Percentiles rank a stretch among this genome's conserved stretches.
Conservation (phyloP, 2,329 filamentous ascomycete genomes). For the Hypoxylon sp. region DNA sequence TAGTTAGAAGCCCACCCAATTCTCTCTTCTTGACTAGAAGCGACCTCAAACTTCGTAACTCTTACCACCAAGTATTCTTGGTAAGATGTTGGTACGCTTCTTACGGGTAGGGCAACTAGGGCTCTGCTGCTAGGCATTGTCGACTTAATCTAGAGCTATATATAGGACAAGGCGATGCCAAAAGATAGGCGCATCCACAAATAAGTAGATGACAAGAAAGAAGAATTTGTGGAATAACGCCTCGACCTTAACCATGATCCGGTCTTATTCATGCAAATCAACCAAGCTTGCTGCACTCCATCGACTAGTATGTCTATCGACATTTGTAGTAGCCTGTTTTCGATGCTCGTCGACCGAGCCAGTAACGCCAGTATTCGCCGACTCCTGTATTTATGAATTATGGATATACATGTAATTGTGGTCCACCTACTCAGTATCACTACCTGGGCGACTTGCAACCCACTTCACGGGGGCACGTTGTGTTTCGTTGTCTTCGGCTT, state of each 20-base stretch:
- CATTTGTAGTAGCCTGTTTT: slow-evolving; percentile 1
- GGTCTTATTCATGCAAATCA: not conserved
- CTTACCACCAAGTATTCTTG: not conserved
- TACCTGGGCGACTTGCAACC: slow-evolving; percentile 54
- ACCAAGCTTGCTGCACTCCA: not conserved
- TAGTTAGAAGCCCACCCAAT: not conserved
- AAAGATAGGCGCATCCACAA: not conserved
- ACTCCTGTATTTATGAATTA: slow-evolving; percentile 4
- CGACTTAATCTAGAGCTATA: not conserved
- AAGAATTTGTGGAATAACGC: not conserved
- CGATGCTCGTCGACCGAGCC: not conserved
- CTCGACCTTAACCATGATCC: not conserved
- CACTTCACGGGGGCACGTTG: slow-evolving; percentile 54
- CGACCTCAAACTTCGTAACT: not conserved
- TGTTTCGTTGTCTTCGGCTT: slow-evolving; percentile 61
- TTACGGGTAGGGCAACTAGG: not conserved
- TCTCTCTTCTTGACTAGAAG: not conserved
- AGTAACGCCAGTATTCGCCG: slow-evolving; percentile 13
- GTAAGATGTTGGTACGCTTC: not conserved
- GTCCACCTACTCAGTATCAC: slow-evolving; percentile 42
- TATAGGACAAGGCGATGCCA: not conserved
- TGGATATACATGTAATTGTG: slow-evolving; percentile 19
- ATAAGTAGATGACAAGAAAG: not conserved
- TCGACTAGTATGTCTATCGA: not conserved
- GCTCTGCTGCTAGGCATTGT: not conserved